Conservation (phyloP, 805 yeast genomes). For the Lachancea waltii region DNA sequence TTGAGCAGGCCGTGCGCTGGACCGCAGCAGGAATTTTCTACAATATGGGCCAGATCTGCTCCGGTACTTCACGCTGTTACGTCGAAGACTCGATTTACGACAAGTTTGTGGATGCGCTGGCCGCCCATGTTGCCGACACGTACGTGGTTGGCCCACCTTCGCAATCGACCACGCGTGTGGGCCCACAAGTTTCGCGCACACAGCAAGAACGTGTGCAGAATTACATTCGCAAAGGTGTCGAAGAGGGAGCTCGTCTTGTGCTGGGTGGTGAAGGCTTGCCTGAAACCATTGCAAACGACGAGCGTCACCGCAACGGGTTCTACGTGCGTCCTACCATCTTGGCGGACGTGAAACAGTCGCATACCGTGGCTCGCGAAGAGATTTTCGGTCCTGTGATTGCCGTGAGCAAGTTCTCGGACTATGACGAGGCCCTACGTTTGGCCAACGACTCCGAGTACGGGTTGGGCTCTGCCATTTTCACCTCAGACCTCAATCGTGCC, state of each 20-base stretch:
- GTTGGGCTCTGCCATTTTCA: conserved; percentile 42
- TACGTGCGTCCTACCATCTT: conserved; percentile 44
- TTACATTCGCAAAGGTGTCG: conserved; percentile 43
- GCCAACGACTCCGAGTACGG: conserved; percentile 43
- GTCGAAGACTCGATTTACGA: conserved; percentile 51
- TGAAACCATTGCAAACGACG: conserved; percentile 18
- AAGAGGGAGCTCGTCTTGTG: conserved; percentile 47
- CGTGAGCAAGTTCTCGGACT: conserved; percentile 38
- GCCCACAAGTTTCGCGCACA: conserved; percentile 49
- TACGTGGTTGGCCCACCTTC: conserved; percentile 42
- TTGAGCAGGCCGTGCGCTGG: conserved; percentile 45
- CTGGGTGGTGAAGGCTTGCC: conserved; percentile 39
- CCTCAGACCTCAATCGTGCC: conserved; percentile 35
- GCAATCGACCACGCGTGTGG: conserved; percentile 38
- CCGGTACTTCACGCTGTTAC: conserved; percentile 56
- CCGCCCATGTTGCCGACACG: conserved; percentile 30
- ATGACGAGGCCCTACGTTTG: conserved; percentile 38
- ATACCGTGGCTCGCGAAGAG: conserved; percentile 42
- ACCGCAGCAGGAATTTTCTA: conserved; percentile 49
- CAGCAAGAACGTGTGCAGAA: conserved; percentile 43
- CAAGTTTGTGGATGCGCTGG: conserved; percentile 39
- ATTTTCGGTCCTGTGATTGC: conserved; percentile 50
- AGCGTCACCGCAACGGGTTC: conserved; percentile 26
- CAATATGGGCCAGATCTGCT: conserved; percentile 60
- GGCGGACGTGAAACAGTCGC: conserved; percentile 37